These are phyloP conservation scores for Friedmanniomyces endolithicus DNA, from an alignment of 495 filamentous ascomycete genomes.

Conservation along the genomic window DNA sequence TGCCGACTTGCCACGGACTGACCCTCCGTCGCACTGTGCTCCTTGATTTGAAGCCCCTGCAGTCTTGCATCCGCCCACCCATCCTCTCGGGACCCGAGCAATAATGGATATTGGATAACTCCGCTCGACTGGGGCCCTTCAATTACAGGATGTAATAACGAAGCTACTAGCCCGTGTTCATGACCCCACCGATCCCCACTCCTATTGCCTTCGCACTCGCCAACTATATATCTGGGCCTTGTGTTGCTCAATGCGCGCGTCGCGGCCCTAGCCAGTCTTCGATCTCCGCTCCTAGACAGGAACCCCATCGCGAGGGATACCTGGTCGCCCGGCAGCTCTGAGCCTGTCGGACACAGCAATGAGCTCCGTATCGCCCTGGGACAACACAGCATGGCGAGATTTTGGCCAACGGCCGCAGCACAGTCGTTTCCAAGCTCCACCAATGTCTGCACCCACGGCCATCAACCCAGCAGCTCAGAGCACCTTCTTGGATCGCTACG, in stretches of 20 bases:
- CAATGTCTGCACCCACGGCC: conserved; percentile 5
- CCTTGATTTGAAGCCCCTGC: background rate
- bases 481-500: background rate
- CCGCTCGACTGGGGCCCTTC: background rate
- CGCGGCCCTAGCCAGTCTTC: background rate
- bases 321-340: background rate
- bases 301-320: background rate
- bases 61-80: background rate
- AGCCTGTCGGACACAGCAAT: background rate
- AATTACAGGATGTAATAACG: background rate
- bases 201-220: background rate
- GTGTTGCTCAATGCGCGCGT: background rate
- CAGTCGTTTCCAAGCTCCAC: background rate
- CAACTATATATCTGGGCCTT: background rate
- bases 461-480: conserved; percentile 6
- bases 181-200: background rate
- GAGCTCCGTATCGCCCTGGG: background rate
- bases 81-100: background rate
- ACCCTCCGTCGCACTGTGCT: background rate
- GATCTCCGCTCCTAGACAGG: background rate
- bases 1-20: background rate
- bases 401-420: background rate
- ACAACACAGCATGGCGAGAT: background rate
- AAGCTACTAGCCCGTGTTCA: background rate
- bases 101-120: background rate